phyloP scores from a whole-genome alignment of 805 yeast genomes.

The Nakazawaea wyomingensis region DNA sequence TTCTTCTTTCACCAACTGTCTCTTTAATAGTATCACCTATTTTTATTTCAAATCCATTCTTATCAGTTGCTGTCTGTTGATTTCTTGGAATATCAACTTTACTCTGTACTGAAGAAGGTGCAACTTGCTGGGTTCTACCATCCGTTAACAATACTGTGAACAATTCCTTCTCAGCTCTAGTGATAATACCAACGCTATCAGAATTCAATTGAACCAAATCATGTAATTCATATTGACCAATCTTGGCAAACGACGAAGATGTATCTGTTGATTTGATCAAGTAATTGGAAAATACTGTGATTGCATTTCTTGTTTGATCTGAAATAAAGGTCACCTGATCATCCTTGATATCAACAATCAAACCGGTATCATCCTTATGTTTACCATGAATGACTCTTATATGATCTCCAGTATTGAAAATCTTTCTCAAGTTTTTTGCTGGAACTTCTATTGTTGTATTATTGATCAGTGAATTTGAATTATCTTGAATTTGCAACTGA shows the following conservation, averaged over 20 bases:
- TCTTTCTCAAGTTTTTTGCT: slow-evolving; percentile 72
- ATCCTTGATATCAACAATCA: slow-evolving; percentile 75
- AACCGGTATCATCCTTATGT: slow-evolving; percentile 90
- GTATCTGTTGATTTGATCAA: slow-evolving; percentile 84
- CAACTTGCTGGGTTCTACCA: slow-evolving; percentile 65
- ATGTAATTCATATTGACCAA: slow-evolving; percentile 78
- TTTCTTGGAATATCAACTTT: slow-evolving; percentile 61
- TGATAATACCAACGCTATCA: slow-evolving; percentile 81
- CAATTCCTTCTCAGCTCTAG: slow-evolving; percentile 83
- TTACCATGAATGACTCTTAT: slow-evolving; percentile 90
- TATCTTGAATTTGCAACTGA: slow-evolving; percentile 43
- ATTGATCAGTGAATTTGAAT: slow-evolving; percentile 50
- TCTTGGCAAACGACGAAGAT: slow-evolving; percentile 63
- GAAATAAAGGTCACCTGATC: slow-evolving; percentile 88
- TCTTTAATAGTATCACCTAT: slow-evolving; percentile 95
- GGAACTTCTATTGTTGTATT: slow-evolving; percentile 74
- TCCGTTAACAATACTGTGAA: slow-evolving; percentile 77
- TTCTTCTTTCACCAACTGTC: slow-evolving; percentile 73
- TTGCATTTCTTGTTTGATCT: slow-evolving; percentile 82
- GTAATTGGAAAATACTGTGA: slow-evolving; percentile 89
- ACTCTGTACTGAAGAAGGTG: slow-evolving; percentile 79
- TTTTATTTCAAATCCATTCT: slow-evolving; percentile 75
- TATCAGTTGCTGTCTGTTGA: slow-evolving; percentile 82
- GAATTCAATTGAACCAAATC: slow-evolving; percentile 87
- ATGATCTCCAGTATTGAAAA: slow-evolving; percentile 89